A percentile compares a stretch with the other conserved stretches of the same genome.
Conservation (phyloP, 2,329 filamentous ascomycete species). For the Daldinia sp. region DNA sequence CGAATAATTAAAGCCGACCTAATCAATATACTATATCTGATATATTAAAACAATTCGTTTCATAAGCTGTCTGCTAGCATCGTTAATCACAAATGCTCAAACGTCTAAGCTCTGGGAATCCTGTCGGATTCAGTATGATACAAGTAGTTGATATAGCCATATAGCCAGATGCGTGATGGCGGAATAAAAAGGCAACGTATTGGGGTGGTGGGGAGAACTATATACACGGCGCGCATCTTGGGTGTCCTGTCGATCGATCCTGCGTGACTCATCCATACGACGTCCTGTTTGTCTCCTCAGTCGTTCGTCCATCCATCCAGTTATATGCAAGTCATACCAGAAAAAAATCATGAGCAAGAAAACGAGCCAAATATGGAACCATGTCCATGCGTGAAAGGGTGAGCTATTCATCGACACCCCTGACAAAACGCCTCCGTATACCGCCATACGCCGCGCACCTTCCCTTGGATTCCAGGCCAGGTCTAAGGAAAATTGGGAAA, state of each 20-base stretch:
- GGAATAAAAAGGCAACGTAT: conserved; percentile 5
- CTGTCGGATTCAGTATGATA: conserved; percentile 25
- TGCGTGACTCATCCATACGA: conserved; percentile 21
- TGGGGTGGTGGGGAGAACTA: conserved; percentile 8
- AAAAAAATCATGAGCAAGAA: conserved; percentile 20
- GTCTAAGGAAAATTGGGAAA: conserved; percentile 14
- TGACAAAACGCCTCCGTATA: conserved; percentile 28
- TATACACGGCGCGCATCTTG: conserved; percentile 28
- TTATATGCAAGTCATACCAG: conserved; percentile 37
- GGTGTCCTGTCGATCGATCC: conserved; percentile 13
- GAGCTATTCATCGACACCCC: conserved; percentile 27
- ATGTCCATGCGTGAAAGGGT: conserved; percentile 7
- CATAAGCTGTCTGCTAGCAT: background rate
- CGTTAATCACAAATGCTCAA: background rate
- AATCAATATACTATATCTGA: background rate
- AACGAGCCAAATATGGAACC: conserved; percentile 7
- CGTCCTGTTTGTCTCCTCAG: conserved; percentile 2
- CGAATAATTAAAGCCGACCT: background rate
- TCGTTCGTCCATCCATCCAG: conserved; percentile 31
- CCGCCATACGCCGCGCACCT: conserved; percentile 22
- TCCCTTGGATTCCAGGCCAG: conserved; percentile 9
- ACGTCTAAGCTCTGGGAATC: conserved; percentile 1
- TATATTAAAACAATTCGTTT: background rate
- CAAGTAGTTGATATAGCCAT: conserved; percentile 25
- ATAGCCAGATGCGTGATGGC: conserved; percentile 22